Evolutionary conservation across 2,329 filamentous ascomycete species (phyloP).

Genomic region (Chrysoporthe puriensis): DNA sequence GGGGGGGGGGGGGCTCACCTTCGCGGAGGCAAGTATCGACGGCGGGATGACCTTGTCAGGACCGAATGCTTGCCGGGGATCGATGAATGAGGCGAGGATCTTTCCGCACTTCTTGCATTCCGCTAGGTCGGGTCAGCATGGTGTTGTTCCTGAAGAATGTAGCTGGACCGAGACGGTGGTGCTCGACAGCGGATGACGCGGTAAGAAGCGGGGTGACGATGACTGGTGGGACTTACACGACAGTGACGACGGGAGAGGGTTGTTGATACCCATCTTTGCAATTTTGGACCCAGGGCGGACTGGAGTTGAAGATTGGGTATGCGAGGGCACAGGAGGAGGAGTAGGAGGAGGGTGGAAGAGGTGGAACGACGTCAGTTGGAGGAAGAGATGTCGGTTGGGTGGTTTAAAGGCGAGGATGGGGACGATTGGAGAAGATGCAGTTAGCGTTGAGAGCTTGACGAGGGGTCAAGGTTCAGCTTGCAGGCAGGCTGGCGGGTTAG

Average conservation of each 20-base stretch:
- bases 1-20: conserved; percentile 56
- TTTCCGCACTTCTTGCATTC: conserved; percentile 98
- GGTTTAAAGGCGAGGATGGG: conserved; percentile 14
- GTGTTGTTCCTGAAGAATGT: background rate
- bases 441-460: conserved; percentile 6
- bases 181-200: background rate
- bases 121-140: conserved; percentile 56
- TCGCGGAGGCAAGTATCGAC: conserved; percentile 84
- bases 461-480: conserved; percentile 4
- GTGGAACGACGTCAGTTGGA: background rate
- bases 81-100: conserved; percentile 92
- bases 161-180: conserved; percentile 16
- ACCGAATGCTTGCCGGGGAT: conserved; percentile 89
- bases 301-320: background rate
- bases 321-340: background rate
- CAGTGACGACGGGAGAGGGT: conserved; percentile 68
- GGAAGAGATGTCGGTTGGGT: background rate
- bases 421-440: background rate
- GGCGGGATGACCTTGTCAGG: conserved; percentile 98
- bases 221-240: conserved; percentile 59
- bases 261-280: conserved; percentile 63
- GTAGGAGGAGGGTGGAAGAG: background rate
- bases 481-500: background rate
- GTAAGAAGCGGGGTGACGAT: conserved; percentile 20
- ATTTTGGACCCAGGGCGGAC: background rate